A percentile compares a stretch with the other conserved stretches of the same genome.
These are phyloP conservation scores for Penicillium arizonense DNA, from an alignment of 495 filamentous ascomycete genomes.

Conservation along the genomic window DNA sequence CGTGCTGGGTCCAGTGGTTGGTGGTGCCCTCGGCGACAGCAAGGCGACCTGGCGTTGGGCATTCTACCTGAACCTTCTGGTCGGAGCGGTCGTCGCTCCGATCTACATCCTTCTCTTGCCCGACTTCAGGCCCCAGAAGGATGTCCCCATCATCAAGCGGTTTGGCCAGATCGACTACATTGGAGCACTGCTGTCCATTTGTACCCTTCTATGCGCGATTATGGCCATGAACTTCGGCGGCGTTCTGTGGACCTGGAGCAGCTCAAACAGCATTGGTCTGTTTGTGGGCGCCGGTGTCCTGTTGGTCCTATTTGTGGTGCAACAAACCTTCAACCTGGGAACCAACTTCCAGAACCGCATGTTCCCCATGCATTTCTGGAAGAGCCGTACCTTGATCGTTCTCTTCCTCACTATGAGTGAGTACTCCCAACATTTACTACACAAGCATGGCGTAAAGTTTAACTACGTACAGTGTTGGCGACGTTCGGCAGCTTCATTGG, in stretches of 20 bases:
- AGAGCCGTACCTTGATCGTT: not conserved
- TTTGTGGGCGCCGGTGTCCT: slow-evolving; percentile 53
- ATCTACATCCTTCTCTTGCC: slow-evolving; percentile 58
- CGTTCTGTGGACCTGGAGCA: slow-evolving; percentile 50
- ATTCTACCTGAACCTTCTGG: slow-evolving; percentile 70
- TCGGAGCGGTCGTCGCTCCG: slow-evolving; percentile 53
- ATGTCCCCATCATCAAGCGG: slow-evolving; percentile 30
- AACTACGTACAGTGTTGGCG: not conserved
- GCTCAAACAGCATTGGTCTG: slow-evolving; percentile 50
- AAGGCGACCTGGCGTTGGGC: slow-evolving; percentile 58
- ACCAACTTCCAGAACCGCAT: slow-evolving; percentile 47
- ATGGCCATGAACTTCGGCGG: slow-evolving; percentile 60
- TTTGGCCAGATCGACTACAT: slow-evolving; percentile 36
- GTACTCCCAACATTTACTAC: no score
- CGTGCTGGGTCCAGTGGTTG: slow-evolving; percentile 58
- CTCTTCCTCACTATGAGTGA: not conserved
- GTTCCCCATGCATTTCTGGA: slow-evolving; percentile 51
- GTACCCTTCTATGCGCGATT: slow-evolving; percentile 38
- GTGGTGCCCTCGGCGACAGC: slow-evolving; percentile 59
- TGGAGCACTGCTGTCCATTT: slow-evolving; percentile 35
- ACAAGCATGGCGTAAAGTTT: no score
- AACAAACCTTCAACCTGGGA: slow-evolving; percentile 52
- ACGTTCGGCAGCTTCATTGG: not conserved
- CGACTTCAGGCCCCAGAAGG: slow-evolving; percentile 40
- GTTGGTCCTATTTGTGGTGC: slow-evolving; percentile 44